A percentile compares a stretch with the other conserved stretches of the same genome.
These are phyloP conservation scores for Bondarzewia mesenterica DNA, from an alignment of 1,284 basidiomycete species.

Conservation along the genomic window DNA sequence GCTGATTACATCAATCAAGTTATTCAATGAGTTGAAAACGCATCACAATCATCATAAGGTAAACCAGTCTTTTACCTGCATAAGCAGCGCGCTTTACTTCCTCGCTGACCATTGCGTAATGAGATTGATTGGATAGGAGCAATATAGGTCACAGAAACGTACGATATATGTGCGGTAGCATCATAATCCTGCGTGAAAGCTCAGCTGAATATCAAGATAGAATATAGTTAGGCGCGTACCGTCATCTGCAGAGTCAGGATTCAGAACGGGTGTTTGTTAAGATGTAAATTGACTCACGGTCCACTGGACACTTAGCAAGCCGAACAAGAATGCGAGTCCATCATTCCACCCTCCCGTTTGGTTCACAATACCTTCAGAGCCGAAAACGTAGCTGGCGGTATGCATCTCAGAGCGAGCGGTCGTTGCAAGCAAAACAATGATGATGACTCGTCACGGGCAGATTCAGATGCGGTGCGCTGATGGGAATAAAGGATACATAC, in stretches of 20 bases:
- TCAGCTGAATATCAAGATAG: not conserved
- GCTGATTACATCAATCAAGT: slow-evolving; percentile 29
- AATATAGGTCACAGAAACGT: no score
- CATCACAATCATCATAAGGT: no score
- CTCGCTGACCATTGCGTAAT: no score
- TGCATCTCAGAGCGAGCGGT: slow-evolving; percentile 80
- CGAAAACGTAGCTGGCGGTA: slow-evolving; percentile 70
- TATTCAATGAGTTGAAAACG: slow-evolving; percentile 3
- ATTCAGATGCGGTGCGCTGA: not conserved
- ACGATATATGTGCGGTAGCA: slow-evolving; percentile 85
- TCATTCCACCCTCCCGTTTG: slow-evolving; percentile 74
- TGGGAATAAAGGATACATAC: slow-evolving; percentile 26
- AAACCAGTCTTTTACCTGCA: slow-evolving; percentile 43
- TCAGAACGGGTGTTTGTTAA: slow-evolving; percentile 1
- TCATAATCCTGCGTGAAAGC: slow-evolving; percentile 46
- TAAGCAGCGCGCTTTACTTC: slow-evolving; percentile 87
- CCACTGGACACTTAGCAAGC: slow-evolving; percentile 87
- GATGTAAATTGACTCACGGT: slow-evolving; percentile 42
- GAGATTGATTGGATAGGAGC: no score
- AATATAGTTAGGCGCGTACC: slow-evolving; percentile 25
- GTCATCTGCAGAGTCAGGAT: slow-evolving; percentile 44
- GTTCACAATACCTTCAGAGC: slow-evolving; percentile 59
- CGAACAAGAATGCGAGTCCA: slow-evolving; percentile 83
- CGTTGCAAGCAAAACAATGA: slow-evolving; percentile 78
- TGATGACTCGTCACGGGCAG: slow-evolving; percentile 46